Evolutionary conservation across 257 asterid genomes (phyloP).

Genomic region (Solanum boliviense): DNA sequence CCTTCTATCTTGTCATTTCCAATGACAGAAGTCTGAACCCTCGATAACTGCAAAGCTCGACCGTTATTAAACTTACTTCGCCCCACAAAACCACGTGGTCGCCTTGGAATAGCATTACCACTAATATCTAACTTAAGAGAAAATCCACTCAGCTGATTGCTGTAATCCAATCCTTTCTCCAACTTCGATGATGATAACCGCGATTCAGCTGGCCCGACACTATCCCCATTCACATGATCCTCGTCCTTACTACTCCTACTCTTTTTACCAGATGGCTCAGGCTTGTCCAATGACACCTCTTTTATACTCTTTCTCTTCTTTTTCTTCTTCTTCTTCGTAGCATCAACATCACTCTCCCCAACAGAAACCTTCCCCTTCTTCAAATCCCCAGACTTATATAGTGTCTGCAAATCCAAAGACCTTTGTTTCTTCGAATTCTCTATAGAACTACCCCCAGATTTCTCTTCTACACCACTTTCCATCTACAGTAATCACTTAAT

Average conservation of each 20-base stretch:
- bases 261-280: constrained; percentile 45
- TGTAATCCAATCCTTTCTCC: constrained; percentile 18
- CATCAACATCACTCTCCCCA: constrained; percentile 25
- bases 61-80: constrained; percentile 38
- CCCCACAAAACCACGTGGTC: constrained; percentile 69
- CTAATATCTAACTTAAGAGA: constrained; percentile 45
- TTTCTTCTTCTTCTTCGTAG: constrained; percentile 19
- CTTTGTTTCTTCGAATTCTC: constrained; percentile 54
- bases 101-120: constrained; percentile 63
- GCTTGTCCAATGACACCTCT: constrained; percentile 43
- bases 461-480: constrained; percentile 3
- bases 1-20: constrained; percentile 18
- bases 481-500: neutral
- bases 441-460: neutral
- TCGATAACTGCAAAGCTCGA: constrained; percentile 19
- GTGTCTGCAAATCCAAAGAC: constrained; percentile 77
- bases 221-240: constrained; percentile 29
- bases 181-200: constrained; percentile 9
- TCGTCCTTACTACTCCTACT: constrained; percentile 30
- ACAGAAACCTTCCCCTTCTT: constrained; percentile 9
- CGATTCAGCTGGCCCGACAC: constrained; percentile 13
- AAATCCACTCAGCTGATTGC: constrained; percentile 36
- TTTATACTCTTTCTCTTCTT: constrained; percentile 49
- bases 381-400: constrained; percentile 41
- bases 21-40: constrained; percentile 26